A percentile compares a stretch with the other conserved stretches of the same genome.
Conservation (phyloP, 2,329 filamentous ascomycete genomes). For the Dactylellina cionopaga region DNA sequence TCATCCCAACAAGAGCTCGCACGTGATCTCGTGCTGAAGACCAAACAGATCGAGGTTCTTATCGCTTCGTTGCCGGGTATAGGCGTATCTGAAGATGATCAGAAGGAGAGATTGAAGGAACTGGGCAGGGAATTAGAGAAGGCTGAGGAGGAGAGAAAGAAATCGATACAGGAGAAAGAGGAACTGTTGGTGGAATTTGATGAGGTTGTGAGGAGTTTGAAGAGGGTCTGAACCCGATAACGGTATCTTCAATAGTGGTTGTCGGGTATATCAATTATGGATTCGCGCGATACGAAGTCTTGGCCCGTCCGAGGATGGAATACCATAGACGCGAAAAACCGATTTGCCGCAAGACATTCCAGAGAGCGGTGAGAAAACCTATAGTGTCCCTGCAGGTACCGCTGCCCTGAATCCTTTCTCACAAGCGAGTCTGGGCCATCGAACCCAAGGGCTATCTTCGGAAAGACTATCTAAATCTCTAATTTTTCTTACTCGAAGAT, state of each 20-base stretch:
- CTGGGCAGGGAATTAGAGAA: conserved; percentile 73
- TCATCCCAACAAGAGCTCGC: conserved; percentile 77
- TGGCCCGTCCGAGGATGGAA: neutral
- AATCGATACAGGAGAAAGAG: conserved; percentile 73
- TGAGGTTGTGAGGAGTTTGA: conserved; percentile 69
- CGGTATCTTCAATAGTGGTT: neutral
- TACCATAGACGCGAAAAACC: too few relatives aligned
- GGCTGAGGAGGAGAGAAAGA: conserved; percentile 71
- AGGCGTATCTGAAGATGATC: conserved; percentile 79
- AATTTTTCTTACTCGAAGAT: too few relatives aligned
- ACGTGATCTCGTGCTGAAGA: conserved; percentile 78
- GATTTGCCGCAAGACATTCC: too few relatives aligned
- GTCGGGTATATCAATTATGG: too few relatives aligned
- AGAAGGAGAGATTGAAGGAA: conserved; percentile 73
- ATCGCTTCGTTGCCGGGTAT: conserved; percentile 80
- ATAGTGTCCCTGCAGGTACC: too few relatives aligned
- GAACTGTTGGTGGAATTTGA: conserved; percentile 71
- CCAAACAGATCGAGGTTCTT: conserved; percentile 82
- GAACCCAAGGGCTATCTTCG: too few relatives aligned
- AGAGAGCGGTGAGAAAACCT: too few relatives aligned
- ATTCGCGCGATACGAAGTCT: neutral
- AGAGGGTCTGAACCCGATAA: conserved; percentile 67
- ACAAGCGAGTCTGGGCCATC: too few relatives aligned
- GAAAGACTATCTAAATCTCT: too few relatives aligned
- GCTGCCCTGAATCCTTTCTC: too few relatives aligned